Percentiles rank a stretch among this genome's conserved stretches.
Evolutionary conservation across 768 basidiomycete genomes (phyloP).

Genomic region (Tylopilus plumbeoviolaceoides): DNA sequence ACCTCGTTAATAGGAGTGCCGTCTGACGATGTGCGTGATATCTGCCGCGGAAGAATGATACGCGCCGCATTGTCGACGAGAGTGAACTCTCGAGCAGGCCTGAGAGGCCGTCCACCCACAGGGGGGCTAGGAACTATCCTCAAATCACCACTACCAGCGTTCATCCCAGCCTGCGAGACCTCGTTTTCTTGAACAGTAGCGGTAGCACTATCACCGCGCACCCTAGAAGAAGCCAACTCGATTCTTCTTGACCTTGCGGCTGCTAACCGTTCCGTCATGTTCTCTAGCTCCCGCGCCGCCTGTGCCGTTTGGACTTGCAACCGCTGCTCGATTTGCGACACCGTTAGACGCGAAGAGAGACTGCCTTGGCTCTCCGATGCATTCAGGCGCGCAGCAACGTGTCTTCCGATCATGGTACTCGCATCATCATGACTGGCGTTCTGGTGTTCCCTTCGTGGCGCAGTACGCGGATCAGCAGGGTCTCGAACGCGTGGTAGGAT

Average conservation of each 20-base stretch:
- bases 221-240: constrained; percentile 14
- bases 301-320: constrained; percentile 28
- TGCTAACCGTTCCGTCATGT: constrained; percentile 27
- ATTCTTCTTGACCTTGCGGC: constrained; percentile 23
- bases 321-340: constrained; percentile 27
- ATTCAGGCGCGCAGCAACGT: constrained; percentile 30
- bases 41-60: constrained; percentile 16
- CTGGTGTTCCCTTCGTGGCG: constrained; percentile 20
- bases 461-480: constrained; percentile 11
- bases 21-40: constrained; percentile 25
- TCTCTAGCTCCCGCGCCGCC: constrained; percentile 32
- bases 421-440: constrained; percentile 25
- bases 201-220: constrained; percentile 4
- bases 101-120: constrained; percentile 11
- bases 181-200: neutral
- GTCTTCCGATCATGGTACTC: constrained; percentile 33
- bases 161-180: neutral
- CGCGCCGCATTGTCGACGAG: constrained; percentile 18
- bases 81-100: constrained; percentile 13
- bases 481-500: constrained; percentile 19
- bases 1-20: constrained; percentile 19
- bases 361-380: constrained; percentile 16
- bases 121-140: constrained; percentile 8
- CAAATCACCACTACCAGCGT: neutral
- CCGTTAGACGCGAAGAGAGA: constrained; percentile 18